Conservation (phyloP, 495 filamentous ascomycete genomes). For the Podospora appendiculata region DNA sequence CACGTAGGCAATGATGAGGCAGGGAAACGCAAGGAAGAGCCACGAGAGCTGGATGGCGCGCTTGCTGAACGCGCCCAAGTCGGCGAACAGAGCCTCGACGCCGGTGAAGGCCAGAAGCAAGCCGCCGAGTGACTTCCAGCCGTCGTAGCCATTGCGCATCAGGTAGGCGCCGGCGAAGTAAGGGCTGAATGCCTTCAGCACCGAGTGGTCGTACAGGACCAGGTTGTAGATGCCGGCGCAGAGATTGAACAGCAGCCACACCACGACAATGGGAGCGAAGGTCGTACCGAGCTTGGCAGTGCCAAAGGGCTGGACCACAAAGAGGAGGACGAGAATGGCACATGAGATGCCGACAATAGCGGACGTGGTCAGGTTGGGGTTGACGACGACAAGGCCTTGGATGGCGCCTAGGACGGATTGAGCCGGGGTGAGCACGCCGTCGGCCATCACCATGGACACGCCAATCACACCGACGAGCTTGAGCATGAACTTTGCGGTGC, state of each 20-base stretch:
- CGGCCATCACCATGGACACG: constrained; percentile 59
- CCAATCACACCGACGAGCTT: constrained; percentile 62
- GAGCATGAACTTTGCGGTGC: constrained; percentile 40
- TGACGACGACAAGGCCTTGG: constrained; percentile 52
- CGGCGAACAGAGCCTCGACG: constrained; percentile 68
- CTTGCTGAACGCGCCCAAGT: constrained; percentile 61
- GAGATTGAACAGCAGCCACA: constrained; percentile 65
- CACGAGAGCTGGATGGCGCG: constrained; percentile 58
- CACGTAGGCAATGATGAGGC: constrained; percentile 60
- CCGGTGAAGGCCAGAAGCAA: constrained; percentile 65
- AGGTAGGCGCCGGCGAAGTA: constrained; percentile 56
- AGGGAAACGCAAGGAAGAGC: constrained; percentile 56
- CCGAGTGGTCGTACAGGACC: constrained; percentile 50
- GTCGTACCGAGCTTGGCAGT: constrained; percentile 52
- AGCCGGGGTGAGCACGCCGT: constrained; percentile 62
- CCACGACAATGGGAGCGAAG: constrained; percentile 67
- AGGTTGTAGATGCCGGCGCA: constrained; percentile 64
- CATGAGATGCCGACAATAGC: constrained; percentile 62
- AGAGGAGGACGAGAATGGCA: constrained; percentile 61
- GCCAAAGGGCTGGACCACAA: constrained; percentile 63
- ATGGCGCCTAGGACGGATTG: constrained; percentile 64
- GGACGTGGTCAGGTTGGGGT: constrained; percentile 33
- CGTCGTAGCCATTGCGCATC: constrained; percentile 49
- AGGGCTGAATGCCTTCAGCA: constrained; percentile 67
- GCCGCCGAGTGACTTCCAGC: constrained; percentile 62